These are phyloP conservation scores for Arxiozyma telluris DNA, from an alignment of 1,139 yeast genomes.

Conservation along the genomic window DNA sequence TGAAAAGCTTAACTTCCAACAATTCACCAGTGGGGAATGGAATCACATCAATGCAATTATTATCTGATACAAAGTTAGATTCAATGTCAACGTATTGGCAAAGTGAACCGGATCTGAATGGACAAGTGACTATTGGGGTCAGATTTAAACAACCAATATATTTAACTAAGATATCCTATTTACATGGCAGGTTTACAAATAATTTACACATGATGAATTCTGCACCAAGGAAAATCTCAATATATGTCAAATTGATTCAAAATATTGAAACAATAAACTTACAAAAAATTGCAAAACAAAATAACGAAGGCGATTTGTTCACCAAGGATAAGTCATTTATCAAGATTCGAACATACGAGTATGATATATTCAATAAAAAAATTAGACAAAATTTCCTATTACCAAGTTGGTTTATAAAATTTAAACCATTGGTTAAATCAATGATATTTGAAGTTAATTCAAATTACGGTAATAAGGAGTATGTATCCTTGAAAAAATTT, in stretches of 20 bases:
- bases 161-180: constrained; percentile 28
- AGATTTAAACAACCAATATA: constrained; percentile 32
- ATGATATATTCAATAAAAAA: constrained; percentile 22
- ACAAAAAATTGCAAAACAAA: constrained; percentile 9
- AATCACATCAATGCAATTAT: constrained; percentile 22
- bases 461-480: constrained; percentile 32
- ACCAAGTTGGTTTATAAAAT: constrained; percentile 27
- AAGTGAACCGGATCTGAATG: constrained; percentile 13
- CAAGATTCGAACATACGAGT: constrained; percentile 22
- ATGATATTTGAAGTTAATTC: constrained; percentile 26
- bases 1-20: constrained; percentile 25
- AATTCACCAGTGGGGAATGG: constrained; percentile 22
- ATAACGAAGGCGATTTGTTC: constrained; percentile 15
- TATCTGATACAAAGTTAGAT: constrained; percentile 18
- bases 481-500: constrained; percentile 31
- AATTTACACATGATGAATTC: constrained; percentile 31
- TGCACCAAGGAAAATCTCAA: constrained; percentile 30
- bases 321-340: constrained; percentile 17
- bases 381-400: constrained; percentile 27
- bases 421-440: constrained; percentile 26
- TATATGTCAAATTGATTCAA: constrained; percentile 25
- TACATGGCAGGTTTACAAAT: constrained; percentile 31
- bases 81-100: constrained; percentile 31
- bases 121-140: constrained; percentile 29
- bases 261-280: constrained; percentile 7